Conservation (phyloP, 2,329 filamentous ascomycete genomes). For the Talaromyces rugulosus region DNA sequence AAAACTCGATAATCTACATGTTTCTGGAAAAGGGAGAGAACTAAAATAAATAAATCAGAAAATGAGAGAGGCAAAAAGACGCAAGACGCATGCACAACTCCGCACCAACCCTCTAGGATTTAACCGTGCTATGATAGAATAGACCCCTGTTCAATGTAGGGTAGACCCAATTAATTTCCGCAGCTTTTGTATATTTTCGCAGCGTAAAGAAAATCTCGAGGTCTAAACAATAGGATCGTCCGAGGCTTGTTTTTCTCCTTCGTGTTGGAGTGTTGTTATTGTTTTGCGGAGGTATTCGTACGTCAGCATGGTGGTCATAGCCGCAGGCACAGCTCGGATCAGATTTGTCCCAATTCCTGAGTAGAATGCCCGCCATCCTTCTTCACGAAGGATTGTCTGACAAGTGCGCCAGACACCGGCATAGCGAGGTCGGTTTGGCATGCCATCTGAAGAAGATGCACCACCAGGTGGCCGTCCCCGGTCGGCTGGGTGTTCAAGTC, state of each 20-base stretch:
- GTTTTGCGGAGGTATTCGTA: slow-evolving; percentile 72
- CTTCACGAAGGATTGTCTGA: slow-evolving; percentile 78
- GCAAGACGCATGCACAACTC: not conserved
- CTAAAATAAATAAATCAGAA: not conserved
- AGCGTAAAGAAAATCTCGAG: not conserved
- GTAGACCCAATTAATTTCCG: not conserved
- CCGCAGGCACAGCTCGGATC: slow-evolving; percentile 89
- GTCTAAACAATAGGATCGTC: slow-evolving; percentile 12
- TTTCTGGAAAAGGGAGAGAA: not conserved
- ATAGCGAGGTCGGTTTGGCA: slow-evolving; percentile 59
- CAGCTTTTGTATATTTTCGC: not conserved
- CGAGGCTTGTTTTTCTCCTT: slow-evolving; percentile 35
- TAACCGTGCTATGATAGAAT: not conserved
- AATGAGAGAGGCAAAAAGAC: not conserved
- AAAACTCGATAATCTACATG: slow-evolving; percentile 10
- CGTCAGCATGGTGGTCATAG: slow-evolving; percentile 95
- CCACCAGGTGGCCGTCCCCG: slow-evolving; percentile 39
- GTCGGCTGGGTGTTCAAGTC: slow-evolving; percentile 38
- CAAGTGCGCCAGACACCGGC: slow-evolving; percentile 76
- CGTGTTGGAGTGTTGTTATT: slow-evolving; percentile 51
- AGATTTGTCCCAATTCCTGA: slow-evolving; percentile 97
- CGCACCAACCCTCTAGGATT: not conserved
- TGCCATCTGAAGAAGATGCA: slow-evolving; percentile 51
- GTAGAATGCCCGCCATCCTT: slow-evolving; percentile 96
- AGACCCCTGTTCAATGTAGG: not conserved